Evolutionary conservation across 148 eudicot genomes (phyloP).

Genomic region (Cornus florida): DNA sequence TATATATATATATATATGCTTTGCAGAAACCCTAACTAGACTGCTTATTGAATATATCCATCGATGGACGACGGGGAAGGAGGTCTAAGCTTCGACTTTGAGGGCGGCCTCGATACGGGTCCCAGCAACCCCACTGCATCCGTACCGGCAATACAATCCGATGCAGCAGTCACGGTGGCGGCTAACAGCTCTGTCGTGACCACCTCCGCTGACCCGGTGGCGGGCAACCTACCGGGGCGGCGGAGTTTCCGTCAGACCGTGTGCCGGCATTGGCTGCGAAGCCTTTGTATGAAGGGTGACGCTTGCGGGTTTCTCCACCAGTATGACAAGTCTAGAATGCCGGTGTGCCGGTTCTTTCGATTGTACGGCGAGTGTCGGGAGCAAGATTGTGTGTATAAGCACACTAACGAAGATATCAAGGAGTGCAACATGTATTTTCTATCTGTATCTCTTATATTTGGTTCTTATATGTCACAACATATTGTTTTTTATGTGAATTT

Average conservation of each 20-base stretch:
- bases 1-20: not conserved
- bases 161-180: conserved; percentile 30
- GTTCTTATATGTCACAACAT: not conserved
- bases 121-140: conserved; percentile 74
- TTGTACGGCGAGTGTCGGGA: conserved; percentile 91
- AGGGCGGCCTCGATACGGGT: conserved; percentile 76
- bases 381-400: conserved; percentile 96
- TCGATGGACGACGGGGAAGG: conserved; percentile 91
- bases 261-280: conserved; percentile 94
- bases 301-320: conserved; percentile 98
- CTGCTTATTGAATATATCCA: not conserved
- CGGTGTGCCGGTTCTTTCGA: conserved; percentile 80
- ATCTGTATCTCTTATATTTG: not conserved
- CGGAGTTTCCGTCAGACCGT: conserved; percentile 95
- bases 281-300: conserved; percentile 96
- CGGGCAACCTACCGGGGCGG: conserved; percentile 29
- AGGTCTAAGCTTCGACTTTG: conserved; percentile 92
- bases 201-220: conserved; percentile 13
- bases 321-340: conserved; percentile 94
- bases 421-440: conserved; percentile 88
- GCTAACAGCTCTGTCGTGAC: conserved; percentile 12
- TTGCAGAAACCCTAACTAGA: not conserved
- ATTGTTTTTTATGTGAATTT: not conserved
- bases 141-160: conserved; percentile 49
- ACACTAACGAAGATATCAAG: conserved; percentile 92